These are phyloP conservation scores for Coniferiporia sulphurascens DNA, from an alignment of 1,284 basidiomycete species.

Conservation along the genomic window DNA sequence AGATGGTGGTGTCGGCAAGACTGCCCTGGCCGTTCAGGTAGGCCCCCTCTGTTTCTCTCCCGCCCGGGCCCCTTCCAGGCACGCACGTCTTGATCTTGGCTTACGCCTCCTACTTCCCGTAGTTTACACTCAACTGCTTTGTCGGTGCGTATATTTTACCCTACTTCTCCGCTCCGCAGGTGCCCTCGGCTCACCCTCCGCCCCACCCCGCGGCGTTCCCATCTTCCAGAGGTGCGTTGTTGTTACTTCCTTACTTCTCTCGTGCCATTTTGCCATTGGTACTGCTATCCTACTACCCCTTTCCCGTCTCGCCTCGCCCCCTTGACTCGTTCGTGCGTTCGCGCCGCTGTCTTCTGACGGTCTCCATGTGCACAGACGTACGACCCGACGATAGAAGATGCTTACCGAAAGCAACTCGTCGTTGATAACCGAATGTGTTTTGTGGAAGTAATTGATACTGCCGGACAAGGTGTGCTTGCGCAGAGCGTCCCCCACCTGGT, in stretches of 20 bases:
- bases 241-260: slow-evolving; percentile 9
- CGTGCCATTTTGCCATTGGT: not conserved
- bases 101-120: not conserved
- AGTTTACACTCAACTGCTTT: slow-evolving; percentile 93
- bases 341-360: not conserved
- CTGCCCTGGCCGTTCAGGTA: slow-evolving; percentile 92
- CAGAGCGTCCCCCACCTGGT: slow-evolving; percentile 8
- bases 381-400: slow-evolving; percentile 93
- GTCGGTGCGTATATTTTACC: slow-evolving; percentile 55
- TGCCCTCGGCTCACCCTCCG: slow-evolving; percentile 19
- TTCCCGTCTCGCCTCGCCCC: not conserved
- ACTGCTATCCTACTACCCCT: not conserved
- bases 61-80: not conserved
- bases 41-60: slow-evolving; percentile 30
- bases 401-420: slow-evolving; percentile 87
- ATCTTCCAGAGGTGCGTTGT: slow-evolving; percentile 43
- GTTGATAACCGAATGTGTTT: slow-evolving; percentile 91
- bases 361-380: slow-evolving; percentile 52
- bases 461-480: slow-evolving; percentile 75
- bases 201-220: slow-evolving; percentile 16
- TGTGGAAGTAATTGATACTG: slow-evolving; percentile 91
- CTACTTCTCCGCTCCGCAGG: slow-evolving; percentile 9
- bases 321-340: not conserved
- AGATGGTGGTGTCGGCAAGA: slow-evolving; percentile 98
- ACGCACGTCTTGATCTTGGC: not conserved